Base-by-base conservation (phyloP, 2,329 filamentous ascomycete genomes). In the Ceratocystis destructans region DNA sequence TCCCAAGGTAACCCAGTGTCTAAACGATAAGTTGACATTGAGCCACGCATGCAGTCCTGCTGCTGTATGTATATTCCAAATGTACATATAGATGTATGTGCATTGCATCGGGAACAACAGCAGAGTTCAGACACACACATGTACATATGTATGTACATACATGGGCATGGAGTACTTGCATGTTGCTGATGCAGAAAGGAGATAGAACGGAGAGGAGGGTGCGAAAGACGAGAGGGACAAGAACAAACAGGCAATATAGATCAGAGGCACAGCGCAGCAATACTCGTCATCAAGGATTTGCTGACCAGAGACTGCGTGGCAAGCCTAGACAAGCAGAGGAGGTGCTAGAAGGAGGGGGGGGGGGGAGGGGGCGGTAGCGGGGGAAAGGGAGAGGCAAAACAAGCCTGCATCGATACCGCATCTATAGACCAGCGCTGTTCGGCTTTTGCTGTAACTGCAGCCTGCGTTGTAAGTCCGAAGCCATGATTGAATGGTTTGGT, bases 1-100 rank as follows among this genome's bases (percentile, higher is more conserved):
- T 59, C 28, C 20, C 15, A 25, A 59, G 55, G 33, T 59, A 59
- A 59, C 55, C 55, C 37, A n/a, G 33, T 59, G 25, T 17, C 55
- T 37, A 59, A 59, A 20, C 55, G 55, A 59, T 59, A 59, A 59
- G 55, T 59, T 20, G 55, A 37, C 55, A 59, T n/a, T 20, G 31
- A 25, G 55, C 55, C 55, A 59, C 55, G 55, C 55, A 59, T 59
- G 55, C 55, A 59, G 28, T 7, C 17, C 15, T 33, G 55, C 55
- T 22, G 22, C 22, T 59, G 28, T 12, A 59, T 17, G 22, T 33
- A n/a, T 59, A 59, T 59, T 59, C 55, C 55, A 59, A 59, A 37
- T 59, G 55, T 33, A n/a, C 55, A 33, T 33, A 7, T 41, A 41
- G 37, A 22, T 22, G 22, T 22, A 41, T 59, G 55, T 59, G 55